These are phyloP conservation scores for Pisolithus thermaeus DNA, from an alignment of 1,284 basidiomycete species.

Conservation along the genomic window DNA sequence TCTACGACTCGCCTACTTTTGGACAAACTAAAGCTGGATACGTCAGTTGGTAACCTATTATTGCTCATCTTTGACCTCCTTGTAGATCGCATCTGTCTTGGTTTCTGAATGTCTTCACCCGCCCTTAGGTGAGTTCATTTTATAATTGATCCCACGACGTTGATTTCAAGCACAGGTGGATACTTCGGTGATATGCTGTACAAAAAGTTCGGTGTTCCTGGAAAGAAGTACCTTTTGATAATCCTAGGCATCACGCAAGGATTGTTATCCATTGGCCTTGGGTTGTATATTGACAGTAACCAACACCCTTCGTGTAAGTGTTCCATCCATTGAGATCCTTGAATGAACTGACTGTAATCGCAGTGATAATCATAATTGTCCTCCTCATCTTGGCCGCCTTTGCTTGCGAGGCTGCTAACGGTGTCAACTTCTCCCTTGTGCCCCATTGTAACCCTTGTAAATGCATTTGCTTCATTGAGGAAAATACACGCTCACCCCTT, in stretches of 20 bases:
- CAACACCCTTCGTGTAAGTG: slow-evolving; percentile 19
- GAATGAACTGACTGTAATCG: slow-evolving; percentile 6
- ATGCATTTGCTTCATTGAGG: slow-evolving; percentile 10
- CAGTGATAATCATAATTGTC: slow-evolving; percentile 26
- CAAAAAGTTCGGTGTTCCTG: slow-evolving; percentile 36
- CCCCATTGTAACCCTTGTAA: slow-evolving; percentile 47
- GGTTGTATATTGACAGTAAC: slow-evolving; percentile 39
- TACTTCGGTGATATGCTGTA: slow-evolving; percentile 48
- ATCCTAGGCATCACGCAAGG: slow-evolving; percentile 43
- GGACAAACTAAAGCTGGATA: slow-evolving; percentile 51
- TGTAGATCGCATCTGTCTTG: slow-evolving; percentile 38
- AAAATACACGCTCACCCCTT: slow-evolving; percentile 15
- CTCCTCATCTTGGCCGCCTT: slow-evolving; percentile 19
- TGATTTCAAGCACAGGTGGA: slow-evolving; percentile 32
- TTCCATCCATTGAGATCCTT: not conserved
- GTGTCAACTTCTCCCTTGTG: slow-evolving; percentile 49
- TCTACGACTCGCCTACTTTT: slow-evolving; percentile 33
- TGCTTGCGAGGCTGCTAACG: slow-evolving; percentile 40
- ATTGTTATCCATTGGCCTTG: slow-evolving; percentile 40
- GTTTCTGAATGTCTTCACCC: slow-evolving; percentile 51
- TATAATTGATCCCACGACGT: not conserved
- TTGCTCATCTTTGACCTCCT: slow-evolving; percentile 5
- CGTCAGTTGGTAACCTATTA: slow-evolving; percentile 24
- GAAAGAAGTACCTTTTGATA: slow-evolving; percentile 51
- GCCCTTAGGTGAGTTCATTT: slow-evolving; percentile 33